phyloP scores from a whole-genome alignment of 306 rosid species.

The Hippophae tibetana region DNA sequence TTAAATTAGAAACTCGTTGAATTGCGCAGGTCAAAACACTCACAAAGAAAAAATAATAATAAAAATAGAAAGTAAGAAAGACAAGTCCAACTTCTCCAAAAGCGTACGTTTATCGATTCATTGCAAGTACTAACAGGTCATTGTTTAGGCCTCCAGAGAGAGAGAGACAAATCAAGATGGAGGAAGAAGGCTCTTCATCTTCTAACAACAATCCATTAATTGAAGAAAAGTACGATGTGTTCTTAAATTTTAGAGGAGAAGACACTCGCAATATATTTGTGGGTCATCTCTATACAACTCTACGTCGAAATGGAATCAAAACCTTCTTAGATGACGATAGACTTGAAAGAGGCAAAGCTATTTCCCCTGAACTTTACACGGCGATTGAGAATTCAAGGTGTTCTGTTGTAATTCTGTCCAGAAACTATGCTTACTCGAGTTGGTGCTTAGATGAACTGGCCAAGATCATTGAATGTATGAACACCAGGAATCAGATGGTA shows the following conservation, averaged over 20 bases:
- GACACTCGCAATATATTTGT: not conserved
- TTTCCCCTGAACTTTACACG: not conserved
- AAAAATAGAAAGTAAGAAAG: too few relatives aligned
- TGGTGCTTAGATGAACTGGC: constrained; percentile 11
- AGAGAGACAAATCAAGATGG: too few relatives aligned
- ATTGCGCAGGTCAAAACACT: too few relatives aligned
- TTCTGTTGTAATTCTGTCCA: not conserved
- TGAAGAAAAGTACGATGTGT: not conserved
- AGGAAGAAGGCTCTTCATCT: too few relatives aligned
- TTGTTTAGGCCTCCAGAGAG: too few relatives aligned
- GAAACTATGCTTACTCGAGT: not conserved
- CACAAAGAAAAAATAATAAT: too few relatives aligned
- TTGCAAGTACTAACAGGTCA: too few relatives aligned
- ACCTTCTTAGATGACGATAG: not conserved
- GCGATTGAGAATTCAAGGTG: not conserved
- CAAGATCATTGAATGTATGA: not conserved
- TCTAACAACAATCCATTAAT: too few relatives aligned
- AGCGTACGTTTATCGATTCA: too few relatives aligned
- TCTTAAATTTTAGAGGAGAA: constrained; percentile 1
- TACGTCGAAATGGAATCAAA: not conserved
- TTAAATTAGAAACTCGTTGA: too few relatives aligned
- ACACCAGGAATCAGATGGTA: not conserved
- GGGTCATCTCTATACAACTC: not conserved
- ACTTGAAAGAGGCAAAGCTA: not conserved
- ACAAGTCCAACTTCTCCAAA: too few relatives aligned